Evolutionary conservation across 1,284 basidiomycete genomes (phyloP).

Genomic region (Grifola frondosa): DNA sequence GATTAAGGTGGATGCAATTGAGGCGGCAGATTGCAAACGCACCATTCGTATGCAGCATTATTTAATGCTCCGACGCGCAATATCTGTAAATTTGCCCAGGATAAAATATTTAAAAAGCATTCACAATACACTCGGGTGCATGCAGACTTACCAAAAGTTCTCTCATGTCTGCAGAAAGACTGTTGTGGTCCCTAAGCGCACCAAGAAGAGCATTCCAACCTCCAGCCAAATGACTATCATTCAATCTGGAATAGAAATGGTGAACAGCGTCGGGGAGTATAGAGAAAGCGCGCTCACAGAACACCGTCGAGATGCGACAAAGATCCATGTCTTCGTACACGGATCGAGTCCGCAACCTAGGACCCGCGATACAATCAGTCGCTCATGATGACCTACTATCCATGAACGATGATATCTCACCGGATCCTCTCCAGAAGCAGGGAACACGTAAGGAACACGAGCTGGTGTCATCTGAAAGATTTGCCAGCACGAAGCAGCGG

Average conservation of each 20-base stretch:
- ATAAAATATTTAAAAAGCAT: background rate
- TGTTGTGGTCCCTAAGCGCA: conserved; percentile 25
- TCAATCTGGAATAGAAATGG: conserved; percentile 15
- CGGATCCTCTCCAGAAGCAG: conserved; percentile 22
- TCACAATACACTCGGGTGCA: background rate
- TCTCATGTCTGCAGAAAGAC: conserved; percentile 27
- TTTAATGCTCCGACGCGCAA: conserved; percentile 28
- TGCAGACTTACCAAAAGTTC: conserved; percentile 26
- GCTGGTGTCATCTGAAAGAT: conserved; percentile 14
- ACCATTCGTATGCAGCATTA: conserved; percentile 29
- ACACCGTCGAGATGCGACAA: conserved; percentile 26
- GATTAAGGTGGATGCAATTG: background rate
- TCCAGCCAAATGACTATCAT: conserved; percentile 24
- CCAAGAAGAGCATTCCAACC: conserved; percentile 24
- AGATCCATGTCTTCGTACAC: conserved; percentile 18
- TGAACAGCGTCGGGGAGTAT: background rate
- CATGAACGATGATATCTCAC: conserved; percentile 8
- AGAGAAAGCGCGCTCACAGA: conserved; percentile 11
- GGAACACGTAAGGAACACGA: conserved; percentile 28
- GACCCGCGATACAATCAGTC: background rate
- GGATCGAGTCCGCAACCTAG: conserved; percentile 24
- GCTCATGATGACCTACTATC: background rate
- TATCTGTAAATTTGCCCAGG: conserved; percentile 15
- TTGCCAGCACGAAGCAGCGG: conserved; percentile 1
- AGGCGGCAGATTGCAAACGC: background rate